Base-by-base conservation (phyloP, 768 basidiomycete genomes). In the Clavulina sp. region DNA sequence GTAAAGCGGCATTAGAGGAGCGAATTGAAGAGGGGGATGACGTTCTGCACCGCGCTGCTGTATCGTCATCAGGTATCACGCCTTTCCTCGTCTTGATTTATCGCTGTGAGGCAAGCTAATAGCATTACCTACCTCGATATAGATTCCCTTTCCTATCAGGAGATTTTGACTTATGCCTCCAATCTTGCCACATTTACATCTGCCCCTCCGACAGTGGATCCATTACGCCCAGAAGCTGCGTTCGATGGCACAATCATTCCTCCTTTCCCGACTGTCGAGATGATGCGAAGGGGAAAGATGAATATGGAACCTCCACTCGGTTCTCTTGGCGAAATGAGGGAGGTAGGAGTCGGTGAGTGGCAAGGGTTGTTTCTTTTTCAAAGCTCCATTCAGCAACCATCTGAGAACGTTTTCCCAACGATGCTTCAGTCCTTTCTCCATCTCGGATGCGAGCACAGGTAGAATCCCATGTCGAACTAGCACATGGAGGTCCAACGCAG, bases 261-360 rank as follows among this genome's bases (percentile, higher is more conserved):
- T 33, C 87, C 87, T 7, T 89, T 87, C 63, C 86, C 86, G 0
- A 87, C 86, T 60, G 85, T 87, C 66, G 86, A 87, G 63, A 88
- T 85, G 65, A 86, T 89, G 83, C 78, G 85, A 49, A 73, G 79
- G 24, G 86, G 86, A 1, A 73, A 74, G 52, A 74, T 87, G 63
- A 85, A 82, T 60, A 78, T 77, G 21, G 84, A 86, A 63, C 81
- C 79, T 26, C 85, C 84, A 0, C 70, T 87, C 52, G 86, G 81
- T 4, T 64, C 76, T 41, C 71, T 82, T 44, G 86, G 83, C 34
- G 86, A 88, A 67, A 84, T 79, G 5, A 82, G 85, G 62, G 77
- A 79, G 23, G 81, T 87, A 54, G 86, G 84, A 48, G 72, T 75
- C 65, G 73, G 84, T 85, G 62, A 62, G 78, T 61, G 23, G 41